These are phyloP conservation scores for Lasiodiplodia theobromae DNA, from an alignment of 2,329 filamentous ascomycete genomes.

Conservation along the genomic window DNA sequence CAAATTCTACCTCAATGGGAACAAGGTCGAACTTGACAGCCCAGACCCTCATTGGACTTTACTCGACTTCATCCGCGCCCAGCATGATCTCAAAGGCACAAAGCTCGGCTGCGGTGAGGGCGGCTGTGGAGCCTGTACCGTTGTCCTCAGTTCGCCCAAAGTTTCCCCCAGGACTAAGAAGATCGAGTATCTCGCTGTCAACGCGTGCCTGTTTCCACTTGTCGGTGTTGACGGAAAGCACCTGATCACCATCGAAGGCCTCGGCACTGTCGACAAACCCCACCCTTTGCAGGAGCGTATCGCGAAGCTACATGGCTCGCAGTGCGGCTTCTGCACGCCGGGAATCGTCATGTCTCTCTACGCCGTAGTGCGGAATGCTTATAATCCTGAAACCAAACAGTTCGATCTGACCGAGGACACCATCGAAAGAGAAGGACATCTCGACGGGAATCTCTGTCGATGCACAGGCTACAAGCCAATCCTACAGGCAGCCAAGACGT, in stretches of 20 bases:
- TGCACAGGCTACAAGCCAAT: slow-evolving; percentile 96
- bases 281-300: slow-evolving; percentile 91
- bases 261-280: slow-evolving; percentile 82
- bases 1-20: slow-evolving; percentile 91
- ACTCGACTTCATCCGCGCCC: slow-evolving; percentile 83
- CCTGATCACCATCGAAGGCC: slow-evolving; percentile 95
- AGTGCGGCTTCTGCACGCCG: slow-evolving; percentile 94
- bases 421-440: slow-evolving; percentile 57
- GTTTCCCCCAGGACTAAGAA: slow-evolving; percentile 58
- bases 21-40: slow-evolving; percentile 79
- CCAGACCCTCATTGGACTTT: slow-evolving; percentile 90
- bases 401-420: slow-evolving; percentile 45
- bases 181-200: slow-evolving; percentile 93
- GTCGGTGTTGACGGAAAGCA: slow-evolving; percentile 95
- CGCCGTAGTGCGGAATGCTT: slow-evolving; percentile 79
- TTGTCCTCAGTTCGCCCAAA: slow-evolving; percentile 57
- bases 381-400: slow-evolving; percentile 43
- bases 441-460: slow-evolving; percentile 92
- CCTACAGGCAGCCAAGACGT: slow-evolving; percentile 89
- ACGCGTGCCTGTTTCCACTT: slow-evolving; percentile 89
- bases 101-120: slow-evolving; percentile 96
- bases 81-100: slow-evolving; percentile 88
- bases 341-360: slow-evolving; percentile 95
- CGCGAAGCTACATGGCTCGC: slow-evolving; percentile 87
- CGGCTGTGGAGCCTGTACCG: slow-evolving; percentile 92